Evolutionary conservation across 305 asterid species (phyloP).

Genomic region (Caryopteris hybrid): DNA sequence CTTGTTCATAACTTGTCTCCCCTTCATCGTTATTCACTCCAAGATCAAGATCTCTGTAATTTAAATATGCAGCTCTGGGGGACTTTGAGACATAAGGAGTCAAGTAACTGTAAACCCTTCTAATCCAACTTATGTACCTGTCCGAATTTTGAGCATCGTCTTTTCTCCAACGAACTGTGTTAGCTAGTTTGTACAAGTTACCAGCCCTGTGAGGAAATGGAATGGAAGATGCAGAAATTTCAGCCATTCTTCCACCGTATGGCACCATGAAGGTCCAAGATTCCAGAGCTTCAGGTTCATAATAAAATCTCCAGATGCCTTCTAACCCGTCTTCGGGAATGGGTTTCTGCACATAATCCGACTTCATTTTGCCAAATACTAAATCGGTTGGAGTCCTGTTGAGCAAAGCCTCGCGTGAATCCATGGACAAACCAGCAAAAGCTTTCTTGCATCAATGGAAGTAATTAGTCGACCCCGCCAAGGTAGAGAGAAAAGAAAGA

Average conservation of each 20-base stretch:
- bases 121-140: background rate
- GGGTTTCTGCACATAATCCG: background rate
- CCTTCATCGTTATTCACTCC: background rate
- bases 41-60: background rate
- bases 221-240: background rate
- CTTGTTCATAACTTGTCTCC: background rate
- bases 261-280: background rate
- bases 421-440: background rate
- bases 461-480: background rate
- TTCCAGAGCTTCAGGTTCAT: background rate
- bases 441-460: background rate
- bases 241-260: background rate
- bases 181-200: background rate
- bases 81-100: background rate
- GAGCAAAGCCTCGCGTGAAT: background rate
- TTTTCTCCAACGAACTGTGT: background rate
- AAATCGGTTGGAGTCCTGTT: background rate
- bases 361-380: background rate
- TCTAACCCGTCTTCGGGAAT: background rate
- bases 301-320: background rate
- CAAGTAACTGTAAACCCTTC: background rate
- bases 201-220: background rate
- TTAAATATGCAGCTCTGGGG: background rate
- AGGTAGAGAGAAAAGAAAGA: background rate
- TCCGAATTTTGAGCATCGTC: background rate